A percentile compares a stretch with the other conserved stretches of the same genome.
These are phyloP conservation scores for Tubosaeta sp. DNA, from an alignment of 768 basidiomycete species.

Conservation along the genomic window DNA sequence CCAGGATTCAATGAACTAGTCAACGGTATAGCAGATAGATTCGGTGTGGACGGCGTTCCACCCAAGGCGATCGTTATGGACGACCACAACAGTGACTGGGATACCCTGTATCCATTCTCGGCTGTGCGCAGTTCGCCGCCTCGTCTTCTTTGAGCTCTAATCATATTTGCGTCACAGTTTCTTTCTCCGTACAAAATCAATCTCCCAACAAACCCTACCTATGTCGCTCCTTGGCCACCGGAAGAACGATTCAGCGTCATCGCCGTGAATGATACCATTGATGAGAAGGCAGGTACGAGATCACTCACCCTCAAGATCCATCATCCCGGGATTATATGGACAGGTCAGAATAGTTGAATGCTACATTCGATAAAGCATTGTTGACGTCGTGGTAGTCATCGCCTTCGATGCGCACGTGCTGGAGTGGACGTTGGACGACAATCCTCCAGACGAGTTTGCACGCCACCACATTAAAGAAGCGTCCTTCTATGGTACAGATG, in stretches of 20 bases:
- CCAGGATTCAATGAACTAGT: constrained; percentile 70
- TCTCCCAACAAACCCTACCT: constrained; percentile 46
- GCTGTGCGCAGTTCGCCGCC: constrained; percentile 39
- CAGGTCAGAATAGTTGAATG: constrained; percentile 41
- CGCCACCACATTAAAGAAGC: constrained; percentile 92
- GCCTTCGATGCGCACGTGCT: constrained; percentile 91
- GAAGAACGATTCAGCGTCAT: constrained; percentile 48
- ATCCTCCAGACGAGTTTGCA: constrained; percentile 68
- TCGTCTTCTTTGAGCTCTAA: not conserved
- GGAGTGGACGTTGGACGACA: constrained; percentile 75
- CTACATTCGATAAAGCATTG: too few relatives aligned
- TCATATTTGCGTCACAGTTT: constrained; percentile 47
- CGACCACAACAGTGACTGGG: constrained; percentile 85
- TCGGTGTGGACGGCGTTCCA: constrained; percentile 43
- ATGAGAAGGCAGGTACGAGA: constrained; percentile 58
- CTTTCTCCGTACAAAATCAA: constrained; percentile 79
- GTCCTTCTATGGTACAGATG: constrained; percentile 75
- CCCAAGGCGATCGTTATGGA: constrained; percentile 57
- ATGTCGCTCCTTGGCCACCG: constrained; percentile 47
- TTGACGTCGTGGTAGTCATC: constrained; percentile 46
- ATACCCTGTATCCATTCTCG: constrained; percentile 77
- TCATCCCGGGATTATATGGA: constrained; percentile 87
- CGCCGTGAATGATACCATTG: constrained; percentile 52
- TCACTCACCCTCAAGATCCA: constrained; percentile 63
- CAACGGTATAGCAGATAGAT: constrained; percentile 51